phyloP scores from a whole-genome alignment of 2,329 filamentous ascomycete species.

The Venturia nashicola region DNA sequence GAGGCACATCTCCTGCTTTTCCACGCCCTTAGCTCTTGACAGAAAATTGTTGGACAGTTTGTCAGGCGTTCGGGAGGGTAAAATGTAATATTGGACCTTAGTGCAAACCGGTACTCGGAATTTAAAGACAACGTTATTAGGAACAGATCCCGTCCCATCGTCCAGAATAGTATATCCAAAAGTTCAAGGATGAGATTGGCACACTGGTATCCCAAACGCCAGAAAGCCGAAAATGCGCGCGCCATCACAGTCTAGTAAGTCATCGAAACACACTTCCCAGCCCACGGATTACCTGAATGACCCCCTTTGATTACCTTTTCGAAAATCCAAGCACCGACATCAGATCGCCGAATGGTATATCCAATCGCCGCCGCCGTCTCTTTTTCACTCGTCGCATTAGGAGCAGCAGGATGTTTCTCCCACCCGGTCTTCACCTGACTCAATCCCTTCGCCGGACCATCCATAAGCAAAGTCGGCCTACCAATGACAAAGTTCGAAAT shows the following conservation, averaged over 20 bases:
- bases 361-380: slow-evolving; percentile 23
- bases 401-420: slow-evolving; percentile 15
- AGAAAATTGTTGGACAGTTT: too few species aligned
- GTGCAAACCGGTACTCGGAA: too few species aligned
- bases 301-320: slow-evolving; percentile 19
- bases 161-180: not conserved
- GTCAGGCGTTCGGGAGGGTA: too few species aligned
- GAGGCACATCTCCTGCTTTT: too few species aligned
- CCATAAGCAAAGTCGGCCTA: slow-evolving; percentile 25
- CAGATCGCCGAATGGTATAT: slow-evolving; percentile 24
- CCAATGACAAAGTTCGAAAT: slow-evolving; percentile 22
- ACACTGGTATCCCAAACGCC: not conserved
- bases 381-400: slow-evolving; percentile 11
- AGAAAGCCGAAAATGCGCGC: not conserved
- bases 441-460: slow-evolving; percentile 18
- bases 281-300: slow-evolving; percentile 15
- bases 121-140: too few species aligned
- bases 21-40: too few species aligned
- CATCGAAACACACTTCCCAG: slow-evolving; percentile 22
- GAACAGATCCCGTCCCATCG: too few species aligned
- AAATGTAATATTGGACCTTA: too few species aligned
- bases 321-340: slow-evolving; percentile 30
- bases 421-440: slow-evolving; percentile 22
- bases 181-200: not conserved
- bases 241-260: slow-evolving; percentile 17